Conservation (phyloP, 1,139 yeast species). For the Arxiozyma slooffiae region DNA sequence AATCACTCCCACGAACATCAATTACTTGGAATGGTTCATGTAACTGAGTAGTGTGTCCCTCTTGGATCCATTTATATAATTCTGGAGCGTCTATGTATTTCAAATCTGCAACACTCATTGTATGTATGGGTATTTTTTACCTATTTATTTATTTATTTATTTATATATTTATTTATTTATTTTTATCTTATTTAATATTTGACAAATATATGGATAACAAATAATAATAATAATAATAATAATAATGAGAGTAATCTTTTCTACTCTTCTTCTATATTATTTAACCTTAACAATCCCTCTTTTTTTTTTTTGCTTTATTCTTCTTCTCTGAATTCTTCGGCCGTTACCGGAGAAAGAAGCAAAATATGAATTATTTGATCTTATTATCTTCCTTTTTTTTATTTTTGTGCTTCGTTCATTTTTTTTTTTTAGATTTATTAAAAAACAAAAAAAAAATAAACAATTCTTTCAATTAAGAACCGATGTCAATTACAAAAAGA, state of each 20-base stretch:
- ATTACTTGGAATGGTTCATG: constrained; percentile 47
- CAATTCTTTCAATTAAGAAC: background rate
- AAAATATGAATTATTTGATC: background rate
- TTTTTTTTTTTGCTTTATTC: background rate
- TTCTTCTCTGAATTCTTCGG: no score
- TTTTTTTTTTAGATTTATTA: no score
- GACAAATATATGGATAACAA: background rate
- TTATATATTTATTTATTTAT: no score
- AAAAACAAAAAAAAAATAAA: no score
- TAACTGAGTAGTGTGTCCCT: constrained; percentile 12
- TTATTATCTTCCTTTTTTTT: no score
- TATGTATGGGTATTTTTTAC: background rate
- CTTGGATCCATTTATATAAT: constrained; percentile 23
- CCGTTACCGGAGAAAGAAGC: background rate
- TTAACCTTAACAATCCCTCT: no score
- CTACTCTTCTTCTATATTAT: no score
- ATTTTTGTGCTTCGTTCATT: no score
- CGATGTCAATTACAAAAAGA: background rate
- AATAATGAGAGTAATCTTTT: no score
- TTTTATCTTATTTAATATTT: no score
- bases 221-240: no score
- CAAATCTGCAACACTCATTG: constrained; percentile 5
- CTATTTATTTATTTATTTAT: no score
- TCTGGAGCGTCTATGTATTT: constrained; percentile 23
- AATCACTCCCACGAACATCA: constrained; percentile 83